Conservation (phyloP, 352 stramenopile genomes). For the Globisporangium nagaii region DNA sequence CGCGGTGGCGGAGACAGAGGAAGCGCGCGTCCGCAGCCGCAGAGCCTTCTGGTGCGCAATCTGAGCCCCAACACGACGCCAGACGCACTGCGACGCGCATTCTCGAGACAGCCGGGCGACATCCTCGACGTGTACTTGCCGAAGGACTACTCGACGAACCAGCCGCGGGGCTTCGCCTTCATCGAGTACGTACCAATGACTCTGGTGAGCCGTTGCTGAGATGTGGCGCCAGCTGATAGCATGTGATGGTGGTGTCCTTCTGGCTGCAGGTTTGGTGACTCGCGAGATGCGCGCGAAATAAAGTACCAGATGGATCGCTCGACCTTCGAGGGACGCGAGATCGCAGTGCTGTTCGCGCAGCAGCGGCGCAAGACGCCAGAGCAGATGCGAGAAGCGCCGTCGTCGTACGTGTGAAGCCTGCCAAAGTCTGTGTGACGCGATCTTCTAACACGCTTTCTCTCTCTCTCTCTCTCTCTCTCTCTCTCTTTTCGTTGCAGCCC, state of each 20-base stretch:
- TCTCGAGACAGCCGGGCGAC: constrained; percentile 40
- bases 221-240: no score
- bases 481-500: background rate
- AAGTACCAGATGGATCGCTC: constrained; percentile 76
- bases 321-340: constrained; percentile 59
- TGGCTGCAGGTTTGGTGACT: constrained; percentile 40
- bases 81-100: constrained; percentile 41
- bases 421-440: no score
- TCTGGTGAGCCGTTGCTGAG: no score
- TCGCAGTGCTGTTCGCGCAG: constrained; percentile 74
- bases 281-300: constrained; percentile 52
- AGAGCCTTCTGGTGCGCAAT: constrained; percentile 53
- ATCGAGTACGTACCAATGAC: constrained; percentile 38
- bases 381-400: constrained; percentile 43
- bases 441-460: background rate
- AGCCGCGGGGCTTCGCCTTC: constrained; percentile 76
- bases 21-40: constrained; percentile 19
- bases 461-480: background rate
- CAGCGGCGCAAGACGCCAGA: constrained; percentile 72
- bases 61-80: constrained; percentile 24
- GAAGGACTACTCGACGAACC: constrained; percentile 48
- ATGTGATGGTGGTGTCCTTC: no score
- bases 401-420: constrained; percentile 10
- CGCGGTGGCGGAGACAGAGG: background rate
- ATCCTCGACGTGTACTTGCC: constrained; percentile 66